phyloP scores from a whole-genome alignment of 495 filamentous ascomycete species.

The Penicillium lividum region DNA sequence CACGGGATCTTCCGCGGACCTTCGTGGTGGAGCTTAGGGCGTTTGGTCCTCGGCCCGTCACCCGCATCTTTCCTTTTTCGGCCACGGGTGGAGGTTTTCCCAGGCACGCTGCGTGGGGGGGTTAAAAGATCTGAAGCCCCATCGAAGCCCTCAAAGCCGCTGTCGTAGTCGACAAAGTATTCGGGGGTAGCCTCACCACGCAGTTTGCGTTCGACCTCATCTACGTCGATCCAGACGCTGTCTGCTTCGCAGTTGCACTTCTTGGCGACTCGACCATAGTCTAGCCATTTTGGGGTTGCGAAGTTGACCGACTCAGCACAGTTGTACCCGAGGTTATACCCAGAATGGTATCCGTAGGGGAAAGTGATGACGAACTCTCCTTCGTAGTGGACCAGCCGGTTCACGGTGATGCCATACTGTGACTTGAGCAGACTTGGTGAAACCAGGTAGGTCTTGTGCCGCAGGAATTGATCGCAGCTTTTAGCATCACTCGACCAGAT shows the following conservation, averaged over 20 bases:
- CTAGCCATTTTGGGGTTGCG: constrained; percentile 88
- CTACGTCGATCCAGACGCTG: constrained; percentile 97
- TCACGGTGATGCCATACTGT: constrained; percentile 90
- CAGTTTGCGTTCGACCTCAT: constrained; percentile 90
- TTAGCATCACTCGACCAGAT: constrained; percentile 97
- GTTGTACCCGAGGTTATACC: constrained; percentile 97
- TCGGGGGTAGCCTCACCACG: constrained; percentile 88
- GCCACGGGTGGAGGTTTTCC: constrained; percentile 58
- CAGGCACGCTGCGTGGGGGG: constrained; percentile 72
- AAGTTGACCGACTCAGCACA: constrained; percentile 99
- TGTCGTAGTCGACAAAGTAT: constrained; percentile 74
- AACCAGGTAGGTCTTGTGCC: constrained; percentile 98
- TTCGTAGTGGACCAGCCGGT: constrained; percentile 92
- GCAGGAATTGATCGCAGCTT: constrained; percentile 92
- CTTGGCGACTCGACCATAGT: constrained; percentile 95
- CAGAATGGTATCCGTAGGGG: constrained; percentile 97
- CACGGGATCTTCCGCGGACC: constrained; percentile 78
- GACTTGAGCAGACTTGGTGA: constrained; percentile 84
- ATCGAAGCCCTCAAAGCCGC: constrained; percentile 64
- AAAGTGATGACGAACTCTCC: constrained; percentile 99
- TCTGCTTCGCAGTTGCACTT: constrained; percentile 95
- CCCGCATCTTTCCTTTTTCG: constrained; percentile 64
- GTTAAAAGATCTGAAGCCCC: constrained; percentile 70
- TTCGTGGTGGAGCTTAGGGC: constrained; percentile 69
- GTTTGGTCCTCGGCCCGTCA: constrained; percentile 67